Percentiles rank a stretch among this genome's conserved stretches.
Evolutionary conservation across 495 filamentous ascomycete species (phyloP).

Genomic region (Neurospora sp.): DNA sequence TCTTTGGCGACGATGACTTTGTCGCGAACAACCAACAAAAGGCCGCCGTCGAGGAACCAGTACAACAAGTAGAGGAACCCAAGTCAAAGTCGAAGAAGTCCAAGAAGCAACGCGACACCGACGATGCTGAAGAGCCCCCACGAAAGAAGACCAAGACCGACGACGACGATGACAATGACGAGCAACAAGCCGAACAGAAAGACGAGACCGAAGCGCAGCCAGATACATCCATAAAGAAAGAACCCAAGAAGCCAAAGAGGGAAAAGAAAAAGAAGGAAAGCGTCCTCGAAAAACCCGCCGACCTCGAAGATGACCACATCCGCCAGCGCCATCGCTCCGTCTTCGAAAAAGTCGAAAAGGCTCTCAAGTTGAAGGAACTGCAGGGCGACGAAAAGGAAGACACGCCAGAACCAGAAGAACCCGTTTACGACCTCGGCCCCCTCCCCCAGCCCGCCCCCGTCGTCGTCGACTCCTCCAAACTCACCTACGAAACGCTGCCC

Average conservation of each 20-base stretch:
- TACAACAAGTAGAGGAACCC: constrained; percentile 4
- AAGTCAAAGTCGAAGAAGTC: constrained; percentile 18
- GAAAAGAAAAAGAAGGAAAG: constrained; percentile 26
- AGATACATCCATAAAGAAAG: neutral
- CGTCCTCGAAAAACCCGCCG: constrained; percentile 2
- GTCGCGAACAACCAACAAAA: constrained; percentile 10
- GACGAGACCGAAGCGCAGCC: neutral
- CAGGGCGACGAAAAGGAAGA: constrained; percentile 16
- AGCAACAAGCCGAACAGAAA: neutral
- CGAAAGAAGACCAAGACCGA: constrained; percentile 5
- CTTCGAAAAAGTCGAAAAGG: constrained; percentile 39
- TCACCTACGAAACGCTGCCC: constrained; percentile 48
- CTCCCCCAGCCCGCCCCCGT: constrained; percentile 65
- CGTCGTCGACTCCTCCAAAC: constrained; percentile 38
- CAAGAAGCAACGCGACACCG: constrained; percentile 9
- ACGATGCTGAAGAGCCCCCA: neutral
- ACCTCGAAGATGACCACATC: constrained; percentile 10
- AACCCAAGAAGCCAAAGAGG: constrained; percentile 17
- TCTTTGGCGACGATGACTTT: constrained; percentile 20
- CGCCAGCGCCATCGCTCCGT: constrained; percentile 33
- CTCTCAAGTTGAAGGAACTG: constrained; percentile 20
- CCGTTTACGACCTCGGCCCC: constrained; percentile 57
- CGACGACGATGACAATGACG: neutral
- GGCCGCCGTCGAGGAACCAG: neutral
- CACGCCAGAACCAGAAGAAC: constrained; percentile 28